Percentiles rank a stretch among this genome's conserved stretches.
Conservation (phyloP, 768 basidiomycete species). For the Tylopilus plumbeoviolaceoides region DNA sequence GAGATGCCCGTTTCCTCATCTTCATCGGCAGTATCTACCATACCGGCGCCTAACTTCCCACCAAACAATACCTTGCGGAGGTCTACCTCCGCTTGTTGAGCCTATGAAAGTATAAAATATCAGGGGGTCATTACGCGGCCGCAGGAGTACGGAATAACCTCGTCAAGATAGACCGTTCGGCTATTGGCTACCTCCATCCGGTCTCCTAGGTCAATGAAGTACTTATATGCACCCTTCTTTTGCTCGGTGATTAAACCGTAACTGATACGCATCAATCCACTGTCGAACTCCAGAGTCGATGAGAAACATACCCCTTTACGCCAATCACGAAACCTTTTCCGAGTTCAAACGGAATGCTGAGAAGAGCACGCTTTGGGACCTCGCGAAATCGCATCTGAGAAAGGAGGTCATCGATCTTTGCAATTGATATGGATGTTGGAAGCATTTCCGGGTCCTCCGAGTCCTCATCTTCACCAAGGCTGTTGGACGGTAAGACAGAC, state of each 20-base stretch:
- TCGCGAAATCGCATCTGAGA: slow-evolving; percentile 80
- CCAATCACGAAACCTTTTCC: slow-evolving; percentile 73
- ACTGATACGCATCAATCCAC: slow-evolving; percentile 37
- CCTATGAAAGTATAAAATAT: slow-evolving; percentile 17
- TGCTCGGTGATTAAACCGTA: slow-evolving; percentile 89
- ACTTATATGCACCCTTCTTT: slow-evolving; percentile 76
- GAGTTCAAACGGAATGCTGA: slow-evolving; percentile 77
- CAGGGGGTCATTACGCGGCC: background rate
- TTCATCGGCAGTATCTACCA: slow-evolving; percentile 24
- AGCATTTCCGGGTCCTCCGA: slow-evolving; percentile 51
- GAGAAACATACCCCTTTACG: slow-evolving; percentile 64
- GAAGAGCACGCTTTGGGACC: slow-evolving; percentile 77
- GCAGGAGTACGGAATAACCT: slow-evolving; percentile 34
- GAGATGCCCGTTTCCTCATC: slow-evolving; percentile 38
- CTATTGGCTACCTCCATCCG: slow-evolving; percentile 70
- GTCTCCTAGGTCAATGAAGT: slow-evolving; percentile 77
- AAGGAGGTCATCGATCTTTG: slow-evolving; percentile 73
- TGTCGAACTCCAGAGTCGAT: background rate
- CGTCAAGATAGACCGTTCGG: slow-evolving; percentile 73
- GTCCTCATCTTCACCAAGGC: slow-evolving; percentile 41
- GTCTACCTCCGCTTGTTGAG: slow-evolving; percentile 28
- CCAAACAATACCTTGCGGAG: slow-evolving; percentile 26
- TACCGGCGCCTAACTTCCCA: slow-evolving; percentile 36
- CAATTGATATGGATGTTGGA: slow-evolving; percentile 68
- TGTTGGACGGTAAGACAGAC: slow-evolving; percentile 57